Conservation (phyloP, 345 rosid species). For the Populus tremula region DNA sequence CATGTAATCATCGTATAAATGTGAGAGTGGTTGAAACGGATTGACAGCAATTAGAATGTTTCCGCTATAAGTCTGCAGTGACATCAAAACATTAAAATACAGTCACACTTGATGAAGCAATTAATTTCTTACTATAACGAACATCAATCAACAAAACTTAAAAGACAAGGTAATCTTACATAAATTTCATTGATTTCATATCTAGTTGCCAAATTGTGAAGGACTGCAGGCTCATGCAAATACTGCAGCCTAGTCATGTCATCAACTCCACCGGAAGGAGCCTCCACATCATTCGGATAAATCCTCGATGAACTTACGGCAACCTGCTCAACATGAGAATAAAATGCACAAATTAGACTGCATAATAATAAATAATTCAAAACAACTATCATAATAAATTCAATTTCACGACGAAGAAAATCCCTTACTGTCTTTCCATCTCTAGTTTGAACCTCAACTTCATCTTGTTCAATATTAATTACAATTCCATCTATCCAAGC, state of each 20-base stretch:
- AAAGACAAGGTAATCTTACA: slow-evolving; percentile 43
- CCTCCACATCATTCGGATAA: slow-evolving; percentile 59
- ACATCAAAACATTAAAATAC: slow-evolving; percentile 44
- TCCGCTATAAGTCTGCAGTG: slow-evolving; percentile 80
- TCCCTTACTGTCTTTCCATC: slow-evolving; percentile 48
- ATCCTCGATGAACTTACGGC: slow-evolving; percentile 49
- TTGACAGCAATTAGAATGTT: slow-evolving; percentile 89
- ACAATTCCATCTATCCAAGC: slow-evolving; percentile 82
- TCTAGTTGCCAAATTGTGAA: slow-evolving; percentile 65
- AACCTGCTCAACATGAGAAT: slow-evolving; percentile 38
- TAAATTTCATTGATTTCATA: slow-evolving; percentile 61
- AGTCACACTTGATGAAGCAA: slow-evolving; percentile 27
- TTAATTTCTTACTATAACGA: slow-evolving; percentile 20
- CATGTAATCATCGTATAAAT: slow-evolving; percentile 44
- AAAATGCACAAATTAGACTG: neutral
- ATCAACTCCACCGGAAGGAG: slow-evolving; percentile 69
- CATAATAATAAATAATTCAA: neutral
- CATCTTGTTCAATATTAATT: slow-evolving; percentile 40
- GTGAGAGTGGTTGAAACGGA: slow-evolving; percentile 74
- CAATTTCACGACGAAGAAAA: neutral
- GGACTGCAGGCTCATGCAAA: slow-evolving; percentile 83
- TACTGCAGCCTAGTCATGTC: slow-evolving; percentile 88
- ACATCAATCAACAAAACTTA: slow-evolving; percentile 17
- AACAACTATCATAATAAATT: no score
- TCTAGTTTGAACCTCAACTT: slow-evolving; percentile 56